Base-by-base conservation (phyloP, 2,329 filamentous ascomycete species). In the Colletotrichum spinosum region DNA sequence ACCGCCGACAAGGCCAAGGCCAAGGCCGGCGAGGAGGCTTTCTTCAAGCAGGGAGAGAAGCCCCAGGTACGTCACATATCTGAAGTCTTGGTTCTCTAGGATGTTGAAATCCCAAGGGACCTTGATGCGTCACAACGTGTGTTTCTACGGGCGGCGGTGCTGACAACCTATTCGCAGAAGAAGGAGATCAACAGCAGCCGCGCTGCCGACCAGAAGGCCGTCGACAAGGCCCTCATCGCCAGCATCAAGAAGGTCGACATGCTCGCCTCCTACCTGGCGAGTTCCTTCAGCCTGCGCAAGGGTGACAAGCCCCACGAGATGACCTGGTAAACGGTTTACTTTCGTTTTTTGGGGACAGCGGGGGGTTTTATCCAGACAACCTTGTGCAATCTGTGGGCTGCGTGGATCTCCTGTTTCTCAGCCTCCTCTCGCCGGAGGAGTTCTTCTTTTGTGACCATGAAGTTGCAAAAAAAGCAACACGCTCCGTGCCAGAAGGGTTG, bases 271-370 rank as follows among this genome's bases (percentile, higher is more conserved):
- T 99, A 99, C 90, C 93, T 99, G 77, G 88, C 88, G 80, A 93
- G 91, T 84, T 93, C 91, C 81, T 99, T 99, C 92, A 97, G 92
- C 90, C 91, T 99, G 84, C 92, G 95, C 86, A 97, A 94, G 88
- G 96, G 96, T 80, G 95, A 99, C 89, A 94, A 95, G 91, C 96
- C 96, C 85, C 96, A 99, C 87, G 93, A 97, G 90, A 98, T 99
- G 96, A 92, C 93, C 86, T 99, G 95, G 90, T 99, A 97, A 85
- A 89, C 70, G 69, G 56, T 64, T 56, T 52, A 17, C 33, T 61
- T 44, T 25, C 38, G 55, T 53, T 53, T 66, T 55, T 50, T 39
- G 55, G 25, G 25, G 25, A 25, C 25, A 25, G 4, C 25, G 25
- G 25, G 25, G 25, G 25, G 25, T 25, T 25, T 25, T 25, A 25